Evolutionary conservation across 2,329 filamentous ascomycete species (phyloP).

Genomic region (Daldinia sp.): DNA sequence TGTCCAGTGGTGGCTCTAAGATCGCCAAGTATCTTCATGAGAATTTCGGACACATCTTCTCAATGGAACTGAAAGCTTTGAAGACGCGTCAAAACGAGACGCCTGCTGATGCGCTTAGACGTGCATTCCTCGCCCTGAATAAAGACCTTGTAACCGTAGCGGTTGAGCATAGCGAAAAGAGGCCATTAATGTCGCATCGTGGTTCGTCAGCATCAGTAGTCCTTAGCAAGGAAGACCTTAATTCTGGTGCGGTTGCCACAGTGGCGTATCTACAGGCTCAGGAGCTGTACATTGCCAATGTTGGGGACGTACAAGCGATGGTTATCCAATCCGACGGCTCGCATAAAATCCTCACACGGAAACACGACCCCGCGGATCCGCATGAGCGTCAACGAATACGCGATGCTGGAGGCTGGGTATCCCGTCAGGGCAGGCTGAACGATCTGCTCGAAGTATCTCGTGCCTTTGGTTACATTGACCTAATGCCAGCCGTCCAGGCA

Average conservation of each 20-base stretch:
- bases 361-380: slow-evolving; percentile 91
- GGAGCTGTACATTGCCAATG: slow-evolving; percentile 92
- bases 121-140: slow-evolving; percentile 88
- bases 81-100: slow-evolving; percentile 74
- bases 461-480: slow-evolving; percentile 92
- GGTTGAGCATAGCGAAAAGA: slow-evolving; percentile 80
- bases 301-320: slow-evolving; percentile 95
- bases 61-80: slow-evolving; percentile 79
- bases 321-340: slow-evolving; percentile 89
- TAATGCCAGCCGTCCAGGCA: slow-evolving; percentile 92
- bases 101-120: slow-evolving; percentile 81
- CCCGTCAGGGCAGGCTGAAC: slow-evolving; percentile 91
- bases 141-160: slow-evolving; percentile 91
- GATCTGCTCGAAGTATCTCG: slow-evolving; percentile 90
- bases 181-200: slow-evolving; percentile 71
- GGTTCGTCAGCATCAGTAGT: slow-evolving; percentile 76
- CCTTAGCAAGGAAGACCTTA: slow-evolving; percentile 87
- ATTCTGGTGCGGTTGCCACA: slow-evolving; percentile 89
- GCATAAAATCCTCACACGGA: slow-evolving; percentile 83
- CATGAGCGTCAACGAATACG: slow-evolving; percentile 87
- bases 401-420: slow-evolving; percentile 94
- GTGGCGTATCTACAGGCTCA: slow-evolving; percentile 89
- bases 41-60: slow-evolving; percentile 88
- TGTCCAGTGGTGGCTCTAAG: slow-evolving; percentile 89
- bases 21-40: slow-evolving; percentile 97